phyloP scores from a whole-genome alignment of 2,329 filamentous ascomycete genomes.

The Coniochaeta pulveracea region DNA sequence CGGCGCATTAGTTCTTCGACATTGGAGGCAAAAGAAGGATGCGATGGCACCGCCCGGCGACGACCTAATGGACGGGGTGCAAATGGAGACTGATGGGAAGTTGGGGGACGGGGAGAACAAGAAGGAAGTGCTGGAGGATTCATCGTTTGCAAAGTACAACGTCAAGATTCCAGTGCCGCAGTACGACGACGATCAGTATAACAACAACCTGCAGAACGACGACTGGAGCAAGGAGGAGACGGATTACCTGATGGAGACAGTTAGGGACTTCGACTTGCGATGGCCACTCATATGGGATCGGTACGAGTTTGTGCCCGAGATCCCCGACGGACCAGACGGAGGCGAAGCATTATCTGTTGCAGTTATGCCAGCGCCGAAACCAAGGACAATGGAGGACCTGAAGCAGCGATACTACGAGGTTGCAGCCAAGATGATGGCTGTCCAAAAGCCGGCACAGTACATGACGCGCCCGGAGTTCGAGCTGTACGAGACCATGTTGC shows the following conservation, averaged over 20 bases:
- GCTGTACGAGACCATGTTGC: slow-evolving; percentile 73
- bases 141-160: slow-evolving; percentile 76
- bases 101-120: slow-evolving; percentile 12
- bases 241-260: slow-evolving; percentile 72
- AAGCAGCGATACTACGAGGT: slow-evolving; percentile 88
- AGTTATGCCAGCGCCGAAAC: slow-evolving; percentile 38
- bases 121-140: slow-evolving; percentile 37
- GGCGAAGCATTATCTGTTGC: slow-evolving; percentile 37
- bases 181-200: slow-evolving; percentile 84
- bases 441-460: slow-evolving; percentile 67
- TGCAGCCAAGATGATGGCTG: slow-evolving; percentile 69
- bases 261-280: slow-evolving; percentile 69
- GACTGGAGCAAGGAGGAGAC: slow-evolving; percentile 92
- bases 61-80: slow-evolving; percentile 16
- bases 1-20: slow-evolving; percentile 53
- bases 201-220: slow-evolving; percentile 55
- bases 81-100: slow-evolving; percentile 20
- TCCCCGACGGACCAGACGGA: slow-evolving; percentile 29
- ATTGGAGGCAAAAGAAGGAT: slow-evolving; percentile 65
- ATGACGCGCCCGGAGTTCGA: slow-evolving; percentile 83
- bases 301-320: slow-evolving; percentile 59
- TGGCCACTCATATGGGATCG: slow-evolving; percentile 91
- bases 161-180: slow-evolving; percentile 65
- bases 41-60: slow-evolving; percentile 20
- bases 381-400: slow-evolving; percentile 74